A percentile compares a stretch with the other conserved stretches of the same genome.
Conservation (phyloP, 352 stramenopile species). For the Phytophthora quininea region DNA sequence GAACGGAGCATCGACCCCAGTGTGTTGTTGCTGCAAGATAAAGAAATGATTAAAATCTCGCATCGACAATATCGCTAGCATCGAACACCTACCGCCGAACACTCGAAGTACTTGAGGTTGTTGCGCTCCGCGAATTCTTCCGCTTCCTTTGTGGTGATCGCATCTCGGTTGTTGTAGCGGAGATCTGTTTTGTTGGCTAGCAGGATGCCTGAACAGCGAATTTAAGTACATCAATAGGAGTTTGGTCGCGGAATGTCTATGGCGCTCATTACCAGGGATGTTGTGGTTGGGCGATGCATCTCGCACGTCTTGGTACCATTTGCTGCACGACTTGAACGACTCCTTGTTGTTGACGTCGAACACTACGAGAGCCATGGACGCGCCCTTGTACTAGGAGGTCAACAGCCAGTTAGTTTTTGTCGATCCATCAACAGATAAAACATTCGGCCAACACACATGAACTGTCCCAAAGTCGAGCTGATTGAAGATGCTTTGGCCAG, state of each 20-base stretch:
- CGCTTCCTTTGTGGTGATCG: constrained; percentile 71
- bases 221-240: background rate
- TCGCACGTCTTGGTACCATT: constrained; percentile 85
- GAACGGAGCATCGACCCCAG: constrained; percentile 76
- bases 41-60: background rate
- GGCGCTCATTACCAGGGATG: constrained; percentile 52
- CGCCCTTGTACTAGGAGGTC: constrained; percentile 64
- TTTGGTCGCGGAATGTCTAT: no score
- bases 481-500: constrained; percentile 94
- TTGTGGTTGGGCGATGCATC: constrained; percentile 78
- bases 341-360: constrained; percentile 89
- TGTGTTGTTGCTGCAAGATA: constrained; percentile 67
- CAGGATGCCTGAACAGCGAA: constrained; percentile 50
- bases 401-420: background rate
- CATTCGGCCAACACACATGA: constrained; percentile 47
- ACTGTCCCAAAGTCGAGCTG: constrained; percentile 89
- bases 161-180: constrained; percentile 78
- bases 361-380: constrained; percentile 78
- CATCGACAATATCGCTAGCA: constrained; percentile 4
- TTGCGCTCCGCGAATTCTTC: constrained; percentile 75
- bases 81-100: constrained; percentile 54
- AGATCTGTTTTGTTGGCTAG: constrained; percentile 84
- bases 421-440: background rate
- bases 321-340: constrained; percentile 83
- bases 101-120: constrained; percentile 86